Percentiles rank a stretch among this genome's conserved stretches.
phyloP scores from a whole-genome alignment of 2,329 filamentous ascomycete species.

The Aspergillus hiratsukae region DNA sequence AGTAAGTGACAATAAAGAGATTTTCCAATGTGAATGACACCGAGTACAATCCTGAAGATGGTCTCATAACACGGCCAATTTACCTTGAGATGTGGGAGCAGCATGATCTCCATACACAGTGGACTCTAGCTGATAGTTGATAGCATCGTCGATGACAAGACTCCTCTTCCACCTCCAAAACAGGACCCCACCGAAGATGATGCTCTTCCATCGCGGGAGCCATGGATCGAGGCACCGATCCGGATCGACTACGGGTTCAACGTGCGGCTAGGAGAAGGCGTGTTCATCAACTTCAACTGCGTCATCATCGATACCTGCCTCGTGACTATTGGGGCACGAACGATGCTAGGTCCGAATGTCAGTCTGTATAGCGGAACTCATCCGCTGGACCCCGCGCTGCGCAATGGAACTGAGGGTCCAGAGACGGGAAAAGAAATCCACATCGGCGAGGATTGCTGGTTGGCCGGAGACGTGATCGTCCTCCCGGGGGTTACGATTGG shows the following conservation, averaged over 20 bases:
- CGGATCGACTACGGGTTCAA: slow-evolving; percentile 76
- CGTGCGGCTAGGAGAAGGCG: slow-evolving; percentile 63
- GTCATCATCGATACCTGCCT: slow-evolving; percentile 72
- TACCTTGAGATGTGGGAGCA: background rate
- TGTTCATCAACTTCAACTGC: slow-evolving; percentile 72
- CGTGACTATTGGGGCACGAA: slow-evolving; percentile 71
- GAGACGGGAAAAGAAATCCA: slow-evolving; percentile 69
- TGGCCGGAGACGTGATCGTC: slow-evolving; percentile 67
- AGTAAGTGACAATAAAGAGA: slow-evolving; percentile 49
- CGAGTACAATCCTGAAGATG: background rate
- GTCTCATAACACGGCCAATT: background rate
- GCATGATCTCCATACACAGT: background rate
- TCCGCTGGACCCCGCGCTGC: slow-evolving; percentile 67
- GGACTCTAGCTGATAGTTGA: slow-evolving; percentile 2
- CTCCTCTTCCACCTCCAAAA: slow-evolving; percentile 58
- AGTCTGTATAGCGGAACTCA: slow-evolving; percentile 71
- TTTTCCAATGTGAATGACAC: background rate
- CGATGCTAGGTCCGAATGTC: slow-evolving; percentile 74
- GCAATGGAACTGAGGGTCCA: slow-evolving; percentile 70
- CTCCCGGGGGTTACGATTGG: slow-evolving; percentile 76
- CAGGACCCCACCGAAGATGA: slow-evolving; percentile 61
- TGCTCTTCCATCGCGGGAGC: slow-evolving; percentile 57
- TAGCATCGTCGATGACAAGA: slow-evolving; percentile 60
- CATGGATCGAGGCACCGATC: slow-evolving; percentile 67
- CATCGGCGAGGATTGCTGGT: slow-evolving; percentile 77